Evolutionary conservation across 75 land plant genomes (phyloP).

Genomic region (Larix kaempferi): DNA sequence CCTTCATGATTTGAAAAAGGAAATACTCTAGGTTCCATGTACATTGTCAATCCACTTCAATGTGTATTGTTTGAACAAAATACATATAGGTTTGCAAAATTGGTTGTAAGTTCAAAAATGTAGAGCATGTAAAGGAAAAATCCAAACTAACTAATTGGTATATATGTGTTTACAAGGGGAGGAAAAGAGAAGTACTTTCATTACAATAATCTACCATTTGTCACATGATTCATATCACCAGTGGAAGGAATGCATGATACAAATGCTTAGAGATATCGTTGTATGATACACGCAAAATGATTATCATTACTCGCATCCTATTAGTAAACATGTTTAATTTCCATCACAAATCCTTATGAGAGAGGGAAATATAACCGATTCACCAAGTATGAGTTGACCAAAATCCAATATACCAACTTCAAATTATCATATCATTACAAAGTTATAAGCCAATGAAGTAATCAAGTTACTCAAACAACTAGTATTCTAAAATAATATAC

Average conservation of each 20-base stretch:
- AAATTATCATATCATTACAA: too few relatives aligned
- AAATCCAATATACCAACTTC: too few relatives aligned
- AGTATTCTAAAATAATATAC: too few relatives aligned
- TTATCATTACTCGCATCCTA: neutral
- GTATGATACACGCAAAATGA: neutral
- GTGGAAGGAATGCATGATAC: neutral
- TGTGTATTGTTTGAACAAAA: neutral
- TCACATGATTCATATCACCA: neutral
- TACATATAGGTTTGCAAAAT: neutral
- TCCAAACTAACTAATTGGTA: neutral
- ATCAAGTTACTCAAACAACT: too few relatives aligned
- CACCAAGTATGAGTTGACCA: too few relatives aligned
- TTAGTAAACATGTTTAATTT: too few relatives aligned
- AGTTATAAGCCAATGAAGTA: too few relatives aligned
- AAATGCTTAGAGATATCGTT: neutral
- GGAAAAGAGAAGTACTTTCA: constrained; percentile 11
- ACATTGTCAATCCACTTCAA: neutral
- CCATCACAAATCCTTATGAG: too few relatives aligned
- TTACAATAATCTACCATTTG: constrained; percentile 1
- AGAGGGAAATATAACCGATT: too few relatives aligned
- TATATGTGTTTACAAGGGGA: neutral
- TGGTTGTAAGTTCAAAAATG: constrained; percentile 3
- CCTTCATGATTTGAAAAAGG: neutral
- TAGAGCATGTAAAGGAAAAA: neutral
- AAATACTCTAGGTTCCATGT: neutral